phyloP scores from a whole-genome alignment of 2,329 filamentous ascomycete species.

The Verticillium alfalfae region DNA sequence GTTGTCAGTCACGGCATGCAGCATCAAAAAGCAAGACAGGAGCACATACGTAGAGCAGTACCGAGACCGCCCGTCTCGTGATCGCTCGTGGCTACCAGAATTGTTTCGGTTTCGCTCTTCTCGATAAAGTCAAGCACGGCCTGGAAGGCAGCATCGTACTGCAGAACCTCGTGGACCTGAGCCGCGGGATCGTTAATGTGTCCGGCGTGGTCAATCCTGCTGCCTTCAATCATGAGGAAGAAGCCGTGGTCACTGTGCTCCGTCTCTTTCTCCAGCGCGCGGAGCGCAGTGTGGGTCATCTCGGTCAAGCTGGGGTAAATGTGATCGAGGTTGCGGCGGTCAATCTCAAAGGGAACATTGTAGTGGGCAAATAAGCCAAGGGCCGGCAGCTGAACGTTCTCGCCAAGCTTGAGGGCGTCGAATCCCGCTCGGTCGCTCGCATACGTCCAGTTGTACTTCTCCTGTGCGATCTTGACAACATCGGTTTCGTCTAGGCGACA shows the following conservation, averaged over 20 bases:
- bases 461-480: conserved; percentile 65
- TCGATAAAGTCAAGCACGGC: conserved; percentile 81
- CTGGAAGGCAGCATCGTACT: conserved; percentile 83
- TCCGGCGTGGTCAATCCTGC: conserved; percentile 91
- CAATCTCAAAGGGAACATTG: conserved; percentile 91
- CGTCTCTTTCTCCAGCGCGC: conserved; percentile 74
- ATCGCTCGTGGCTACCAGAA: conserved; percentile 87
- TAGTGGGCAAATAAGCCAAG: conserved; percentile 77
- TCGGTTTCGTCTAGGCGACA: conserved; percentile 78
- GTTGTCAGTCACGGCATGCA: conserved; percentile 30
- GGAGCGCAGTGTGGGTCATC: conserved; percentile 81
- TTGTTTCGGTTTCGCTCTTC: conserved; percentile 63
- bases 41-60: conserved; percentile 63
- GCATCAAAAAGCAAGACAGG: conserved; percentile 12
- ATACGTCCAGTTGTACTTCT: conserved; percentile 76
- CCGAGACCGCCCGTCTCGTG: conserved; percentile 92
- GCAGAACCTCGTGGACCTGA: conserved; percentile 88
- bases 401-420: conserved; percentile 63
- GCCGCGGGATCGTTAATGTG: conserved; percentile 79
- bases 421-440: conserved; percentile 68
- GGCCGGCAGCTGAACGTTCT: conserved; percentile 68
- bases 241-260: conserved; percentile 83
- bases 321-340: conserved; percentile 72
- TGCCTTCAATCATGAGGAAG: conserved; percentile 98
- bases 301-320: conserved; percentile 85